Base-by-base conservation (phyloP, 2,329 filamentous ascomycete species). In the Tolypocladium nubicola region DNA sequence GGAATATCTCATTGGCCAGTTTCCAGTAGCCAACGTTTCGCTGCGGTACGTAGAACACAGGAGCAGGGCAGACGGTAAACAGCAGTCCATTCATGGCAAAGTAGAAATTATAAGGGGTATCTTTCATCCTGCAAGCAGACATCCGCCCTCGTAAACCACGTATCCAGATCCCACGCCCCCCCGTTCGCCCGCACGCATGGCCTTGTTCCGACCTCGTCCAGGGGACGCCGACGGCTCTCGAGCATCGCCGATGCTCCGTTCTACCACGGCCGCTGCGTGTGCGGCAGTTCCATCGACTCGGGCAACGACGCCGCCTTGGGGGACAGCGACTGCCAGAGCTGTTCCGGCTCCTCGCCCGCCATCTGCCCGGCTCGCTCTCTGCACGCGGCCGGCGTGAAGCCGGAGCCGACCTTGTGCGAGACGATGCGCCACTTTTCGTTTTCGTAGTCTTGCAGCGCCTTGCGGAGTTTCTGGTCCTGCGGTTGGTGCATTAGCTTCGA, bases 371-470 rank as follows among this genome's bases (percentile, higher is more conserved):
- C 87, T 66, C 90, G 87, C 67, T 96, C 90, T 71, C 88, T 87
- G 74, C 92, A 97, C 50, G 91, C 90, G 40, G 85, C 83, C 45
- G 92, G 89, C 41, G 90, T 94, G 69, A 96, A 95, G 52, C 92
- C 91, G 54, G 86, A 89, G 60, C 92, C 92, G 65, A 97, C 88
- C 74, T 96, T 96, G 67, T 89, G 88, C 59, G 92, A 88, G 61
- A 96, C 86, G 67, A 95, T 90, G 64, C 90, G 87, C 92, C 92
- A 97, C 70, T 90, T 90, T 71, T 96, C 91, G 74, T 88, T 89
- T 68, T 94, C 89, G 76, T 93, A 93, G 71, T 93, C 89, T 68
- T 88, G 84, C 63, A 93, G 82, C 6, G 89, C 88, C 57, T 80
- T 84, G 61, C 84, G 86, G 65, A 94, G 83, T 71, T 89, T 90